phyloP scores from a whole-genome alignment of 352 stramenopile species.

The Elongisporangium anandrum region DNA sequence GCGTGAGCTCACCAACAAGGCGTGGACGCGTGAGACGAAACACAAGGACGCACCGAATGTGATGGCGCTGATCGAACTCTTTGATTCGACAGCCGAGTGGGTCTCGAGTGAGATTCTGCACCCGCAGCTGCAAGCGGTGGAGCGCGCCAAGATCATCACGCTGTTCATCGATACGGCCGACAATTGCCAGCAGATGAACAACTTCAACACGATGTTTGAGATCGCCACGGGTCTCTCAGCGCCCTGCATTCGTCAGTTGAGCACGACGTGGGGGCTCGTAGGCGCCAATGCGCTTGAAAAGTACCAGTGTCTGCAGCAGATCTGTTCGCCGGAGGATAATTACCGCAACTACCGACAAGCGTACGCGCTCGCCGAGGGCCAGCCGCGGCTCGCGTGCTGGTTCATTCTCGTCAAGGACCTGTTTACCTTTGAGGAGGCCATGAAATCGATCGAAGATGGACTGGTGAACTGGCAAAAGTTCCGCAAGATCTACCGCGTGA shows the following conservation, averaged over 20 bases:
- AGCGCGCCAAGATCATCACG: slow-evolving; percentile 78
- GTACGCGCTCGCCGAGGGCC: slow-evolving; percentile 70
- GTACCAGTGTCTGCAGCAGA: slow-evolving; percentile 76
- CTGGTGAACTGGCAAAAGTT: slow-evolving; percentile 87
- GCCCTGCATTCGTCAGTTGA: slow-evolving; percentile 79
- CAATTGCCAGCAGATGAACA: slow-evolving; percentile 83
- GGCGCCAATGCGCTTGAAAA: slow-evolving; percentile 58
- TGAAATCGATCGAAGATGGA: slow-evolving; percentile 79
- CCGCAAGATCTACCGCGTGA: slow-evolving; percentile 76
- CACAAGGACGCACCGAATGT: slow-evolving; percentile 76
- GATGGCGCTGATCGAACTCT: slow-evolving; percentile 82
- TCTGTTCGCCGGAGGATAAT: slow-evolving; percentile 83
- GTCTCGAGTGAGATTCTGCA: slow-evolving; percentile 87
- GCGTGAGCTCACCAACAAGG: slow-evolving; percentile 84
- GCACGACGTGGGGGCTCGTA: slow-evolving; percentile 80
- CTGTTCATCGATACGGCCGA: slow-evolving; percentile 84
- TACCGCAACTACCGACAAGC: slow-evolving; percentile 83
- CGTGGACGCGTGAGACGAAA: slow-evolving; percentile 81
- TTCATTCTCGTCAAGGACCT: slow-evolving; percentile 87
- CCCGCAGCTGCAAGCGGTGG: slow-evolving; percentile 71
- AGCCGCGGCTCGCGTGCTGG: slow-evolving; percentile 73
- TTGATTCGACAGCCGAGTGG: slow-evolving; percentile 81
- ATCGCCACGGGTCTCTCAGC: slow-evolving; percentile 73
- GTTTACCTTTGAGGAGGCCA: slow-evolving; percentile 85
- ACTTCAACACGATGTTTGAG: slow-evolving; percentile 88